A percentile compares a stretch with the other conserved stretches of the same genome.
phyloP scores from a whole-genome alignment of 768 basidiomycete species.

The Pleurotus ostreatus region DNA sequence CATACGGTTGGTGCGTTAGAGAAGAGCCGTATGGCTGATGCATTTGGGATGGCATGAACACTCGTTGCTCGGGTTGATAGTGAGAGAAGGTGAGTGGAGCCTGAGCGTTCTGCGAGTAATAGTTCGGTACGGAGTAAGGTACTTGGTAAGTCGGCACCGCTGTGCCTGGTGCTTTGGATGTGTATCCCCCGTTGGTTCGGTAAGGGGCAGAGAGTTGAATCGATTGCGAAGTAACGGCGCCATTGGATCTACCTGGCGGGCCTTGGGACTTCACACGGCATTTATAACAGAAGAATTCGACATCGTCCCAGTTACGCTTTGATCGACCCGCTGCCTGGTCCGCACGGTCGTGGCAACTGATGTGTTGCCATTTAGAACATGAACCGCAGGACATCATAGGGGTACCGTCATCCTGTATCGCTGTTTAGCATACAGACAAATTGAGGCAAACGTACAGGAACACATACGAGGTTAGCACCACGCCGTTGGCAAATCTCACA shows the following conservation, averaged over 20 bases:
- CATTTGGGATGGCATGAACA: slow-evolving; percentile 24
- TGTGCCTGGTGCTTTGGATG: not conserved
- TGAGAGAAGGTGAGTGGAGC: slow-evolving; percentile 39
- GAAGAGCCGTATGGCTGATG: slow-evolving; percentile 10
- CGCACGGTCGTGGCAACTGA: slow-evolving; percentile 72
- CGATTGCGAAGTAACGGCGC: not conserved
- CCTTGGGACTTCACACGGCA: slow-evolving; percentile 29
- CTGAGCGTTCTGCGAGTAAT: slow-evolving; percentile 11
- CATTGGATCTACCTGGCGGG: slow-evolving; percentile 12
- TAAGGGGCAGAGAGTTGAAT: slow-evolving; percentile 5
- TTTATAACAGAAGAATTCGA: slow-evolving; percentile 72
- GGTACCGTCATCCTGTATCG: slow-evolving; percentile 66
- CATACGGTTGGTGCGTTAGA: slow-evolving; percentile 11
- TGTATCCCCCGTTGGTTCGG: not conserved
- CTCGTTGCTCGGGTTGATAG: slow-evolving; percentile 41
- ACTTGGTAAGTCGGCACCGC: not conserved
- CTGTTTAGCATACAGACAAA: slow-evolving; percentile 11
- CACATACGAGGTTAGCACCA: slow-evolving; percentile 69
- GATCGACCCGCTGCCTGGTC: slow-evolving; percentile 63
- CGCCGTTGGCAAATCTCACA: slow-evolving; percentile 80
- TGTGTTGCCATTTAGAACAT: slow-evolving; percentile 90
- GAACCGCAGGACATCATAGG: slow-evolving; percentile 79
- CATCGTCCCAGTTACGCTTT: slow-evolving; percentile 79
- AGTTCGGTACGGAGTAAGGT: slow-evolving; percentile 9
- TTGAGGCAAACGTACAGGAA: not conserved